Base-by-base conservation (phyloP, 805 yeast genomes). In the Torulaspora microellipsoides region DNA sequence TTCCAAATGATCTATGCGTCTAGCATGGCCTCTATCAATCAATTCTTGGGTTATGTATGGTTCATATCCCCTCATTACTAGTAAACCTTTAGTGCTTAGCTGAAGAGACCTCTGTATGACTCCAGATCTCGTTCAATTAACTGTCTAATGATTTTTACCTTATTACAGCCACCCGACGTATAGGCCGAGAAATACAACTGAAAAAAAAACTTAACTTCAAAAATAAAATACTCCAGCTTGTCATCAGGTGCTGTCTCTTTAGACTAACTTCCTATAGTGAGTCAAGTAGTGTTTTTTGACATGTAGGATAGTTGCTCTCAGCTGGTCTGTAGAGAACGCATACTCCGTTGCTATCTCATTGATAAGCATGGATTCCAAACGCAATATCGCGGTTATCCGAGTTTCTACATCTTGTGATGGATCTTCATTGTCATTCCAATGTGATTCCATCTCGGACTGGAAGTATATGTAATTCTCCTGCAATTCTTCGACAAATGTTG, bases 1-100 rank as follows among this genome's bases (percentile, higher is more conserved):
- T 42, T 60, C 64, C 27, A 59, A 27, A 37, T 51, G 54, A 9
- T 62, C 65, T 53, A 59, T 45, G 13, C 56, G 54, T 44, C 65
- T 53, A 2, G 60, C 60, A 51, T 60, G 65, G 15, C 63, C 64
- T 25, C 48, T 43, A 12, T 47, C 48, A 11, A 52, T 40, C 40
- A 50, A 34, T 23, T 47, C 38, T 27, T 40, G 31, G n/a, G 48
- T 43, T 20, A 47, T 29, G 15, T 25, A 38, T 13, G 51, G 45
- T 27, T 29, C 33, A 25, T 40, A 47, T 11, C 25, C 45, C 4
- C 39, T 45, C 31, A 35, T 25, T 20, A 20, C 8, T 20, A 8
- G 5, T 5, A 17, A 17, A 3, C 20, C 20, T 20, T 5, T 20
- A 20, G 8, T 7, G 6, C 25, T 20, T 20, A 20, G 8, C 25